Percentiles rank a stretch among this genome's conserved stretches.
These are phyloP conservation scores for Peziza echinospora DNA, from an alignment of 495 filamentous ascomycete species.

Conservation along the genomic window DNA sequence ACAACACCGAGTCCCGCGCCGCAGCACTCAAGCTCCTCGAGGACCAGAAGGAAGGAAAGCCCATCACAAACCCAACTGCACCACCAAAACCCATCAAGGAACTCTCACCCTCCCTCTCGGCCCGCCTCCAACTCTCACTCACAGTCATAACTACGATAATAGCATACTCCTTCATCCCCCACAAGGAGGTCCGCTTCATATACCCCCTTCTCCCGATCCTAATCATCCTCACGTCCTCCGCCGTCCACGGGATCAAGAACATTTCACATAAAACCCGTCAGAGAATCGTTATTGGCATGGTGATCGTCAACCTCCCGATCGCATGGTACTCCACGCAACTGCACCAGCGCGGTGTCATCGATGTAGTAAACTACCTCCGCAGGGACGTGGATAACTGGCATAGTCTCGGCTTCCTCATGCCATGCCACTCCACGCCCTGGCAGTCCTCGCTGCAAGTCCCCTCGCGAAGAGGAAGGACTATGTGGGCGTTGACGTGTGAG, in stretches of 20 bases:
- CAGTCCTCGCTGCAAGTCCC: slow-evolving; percentile 41
- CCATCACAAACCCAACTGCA: background rate
- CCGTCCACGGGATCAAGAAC: slow-evolving; percentile 8
- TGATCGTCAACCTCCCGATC: slow-evolving; percentile 47
- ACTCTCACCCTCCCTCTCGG: slow-evolving; percentile 2
- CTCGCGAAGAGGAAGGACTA: slow-evolving; percentile 40
- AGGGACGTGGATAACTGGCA: slow-evolving; percentile 30
- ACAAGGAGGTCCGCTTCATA: slow-evolving; percentile 96
- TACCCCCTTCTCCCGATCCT: slow-evolving; percentile 77
- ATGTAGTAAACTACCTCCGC: slow-evolving; percentile 53
- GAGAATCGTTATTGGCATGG: slow-evolving; percentile 32
- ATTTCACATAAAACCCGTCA: slow-evolving; percentile 24
- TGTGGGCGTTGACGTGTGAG: slow-evolving; percentile 80
- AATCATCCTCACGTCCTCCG: slow-evolving; percentile 51
- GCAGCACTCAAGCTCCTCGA: no score
- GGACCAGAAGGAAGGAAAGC: no score
- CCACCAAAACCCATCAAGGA: background rate
- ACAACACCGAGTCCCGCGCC: background rate
- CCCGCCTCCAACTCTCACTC: slow-evolving; percentile 34
- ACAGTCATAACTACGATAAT: slow-evolving; percentile 37
- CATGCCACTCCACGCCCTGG: slow-evolving; percentile 97
- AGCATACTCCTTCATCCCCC: slow-evolving; percentile 56
- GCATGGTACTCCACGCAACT: slow-evolving; percentile 49
- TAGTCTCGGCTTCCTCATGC: slow-evolving; percentile 80
- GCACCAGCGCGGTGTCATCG: slow-evolving; percentile 59